These are phyloP conservation scores for Candida coquimbonensis DNA, from an alignment of 805 yeast genomes.

Conservation along the genomic window DNA sequence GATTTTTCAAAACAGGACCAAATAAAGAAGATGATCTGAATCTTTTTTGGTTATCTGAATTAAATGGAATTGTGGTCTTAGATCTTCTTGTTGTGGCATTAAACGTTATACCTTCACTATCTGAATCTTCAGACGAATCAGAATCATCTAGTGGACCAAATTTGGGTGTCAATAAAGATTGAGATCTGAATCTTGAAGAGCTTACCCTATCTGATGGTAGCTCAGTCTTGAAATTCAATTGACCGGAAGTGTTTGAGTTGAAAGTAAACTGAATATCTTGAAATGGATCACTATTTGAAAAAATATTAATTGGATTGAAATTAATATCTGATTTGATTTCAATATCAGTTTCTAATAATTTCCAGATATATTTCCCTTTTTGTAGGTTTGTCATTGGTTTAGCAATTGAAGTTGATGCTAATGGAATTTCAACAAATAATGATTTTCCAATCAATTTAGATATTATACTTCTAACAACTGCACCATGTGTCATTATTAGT, in stretches of 20 bases:
- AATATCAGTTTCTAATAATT: slow-evolving; percentile 21
- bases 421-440: slow-evolving; percentile 34
- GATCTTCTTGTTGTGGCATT: slow-evolving; percentile 14
- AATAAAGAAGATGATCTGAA: slow-evolving; percentile 22
- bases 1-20: slow-evolving; percentile 20
- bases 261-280: slow-evolving; percentile 22
- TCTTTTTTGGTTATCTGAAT: slow-evolving; percentile 13
- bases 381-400: slow-evolving; percentile 11
- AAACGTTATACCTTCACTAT: slow-evolving; percentile 23
- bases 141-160: slow-evolving; percentile 9
- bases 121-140: slow-evolving; percentile 8
- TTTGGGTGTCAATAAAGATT: slow-evolving; percentile 15
- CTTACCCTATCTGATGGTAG: slow-evolving; percentile 11
- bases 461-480: slow-evolving; percentile 33
- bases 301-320: slow-evolving; percentile 14
- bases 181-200: slow-evolving; percentile 16
- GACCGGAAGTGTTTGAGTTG: slow-evolving; percentile 5
- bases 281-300: slow-evolving; percentile 17
- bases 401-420: slow-evolving; percentile 23
- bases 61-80: slow-evolving; percentile 1
- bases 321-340: slow-evolving; percentile 10
- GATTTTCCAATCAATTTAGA: slow-evolving; percentile 32
- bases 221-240: slow-evolving; percentile 16
- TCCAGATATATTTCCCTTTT: slow-evolving; percentile 14
- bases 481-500: slow-evolving; percentile 37